Evolutionary conservation across 2,329 filamentous ascomycete species (phyloP).

Genomic region (Paracamarosporium sp.): DNA sequence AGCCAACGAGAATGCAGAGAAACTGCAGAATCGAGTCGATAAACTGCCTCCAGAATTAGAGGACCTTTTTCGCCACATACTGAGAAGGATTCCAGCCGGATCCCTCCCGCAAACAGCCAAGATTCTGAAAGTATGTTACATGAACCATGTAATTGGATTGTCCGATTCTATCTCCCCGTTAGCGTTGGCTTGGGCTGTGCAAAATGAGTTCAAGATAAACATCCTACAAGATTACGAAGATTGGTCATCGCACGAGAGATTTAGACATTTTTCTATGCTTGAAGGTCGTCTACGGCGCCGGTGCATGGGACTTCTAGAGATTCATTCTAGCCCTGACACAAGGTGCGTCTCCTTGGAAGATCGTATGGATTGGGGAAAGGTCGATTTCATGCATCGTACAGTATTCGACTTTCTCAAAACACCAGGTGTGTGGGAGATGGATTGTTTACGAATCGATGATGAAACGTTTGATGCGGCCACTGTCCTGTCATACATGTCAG

Average conservation of each 20-base stretch:
- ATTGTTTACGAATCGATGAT: neutral
- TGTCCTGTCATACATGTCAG: neutral
- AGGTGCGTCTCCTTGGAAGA: too few species aligned
- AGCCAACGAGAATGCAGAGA: neutral
- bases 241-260: neutral
- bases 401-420: neutral
- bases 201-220: neutral
- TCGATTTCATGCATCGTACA: neutral
- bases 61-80: neutral
- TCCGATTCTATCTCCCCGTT: neutral
- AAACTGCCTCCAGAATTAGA: neutral
- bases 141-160: too few species aligned
- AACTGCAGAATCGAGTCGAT: neutral
- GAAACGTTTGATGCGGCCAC: neutral
- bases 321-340: too few species aligned
- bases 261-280: neutral
- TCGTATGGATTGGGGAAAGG: neutral
- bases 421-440: neutral
- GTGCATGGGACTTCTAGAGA: neutral
- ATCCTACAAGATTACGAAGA: neutral
- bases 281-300: neutral
- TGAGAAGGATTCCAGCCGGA: neutral
- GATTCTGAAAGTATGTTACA: neutral
- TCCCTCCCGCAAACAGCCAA: neutral
- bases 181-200: neutral